Evolutionary conservation across 2,329 filamentous ascomycete genomes (phyloP).

Genomic region (Pestalotiopsis sp.): DNA sequence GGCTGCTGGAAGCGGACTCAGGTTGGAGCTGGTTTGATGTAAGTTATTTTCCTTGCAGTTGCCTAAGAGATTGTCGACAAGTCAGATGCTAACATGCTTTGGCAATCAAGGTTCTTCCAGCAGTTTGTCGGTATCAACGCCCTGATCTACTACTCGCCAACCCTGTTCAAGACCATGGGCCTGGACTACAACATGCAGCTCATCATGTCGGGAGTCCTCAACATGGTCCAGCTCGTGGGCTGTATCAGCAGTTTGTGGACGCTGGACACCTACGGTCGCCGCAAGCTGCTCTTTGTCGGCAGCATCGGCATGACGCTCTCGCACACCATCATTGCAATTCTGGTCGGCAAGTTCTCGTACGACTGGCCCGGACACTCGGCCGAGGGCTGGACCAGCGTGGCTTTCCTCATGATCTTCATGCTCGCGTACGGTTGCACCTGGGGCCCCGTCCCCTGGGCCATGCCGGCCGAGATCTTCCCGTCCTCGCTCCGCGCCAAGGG

Average conservation of each 20-base stretch:
- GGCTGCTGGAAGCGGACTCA: conserved; percentile 47
- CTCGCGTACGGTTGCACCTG: conserved; percentile 60
- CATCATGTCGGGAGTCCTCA: conserved; percentile 49
- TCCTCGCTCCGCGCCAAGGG: conserved; percentile 66
- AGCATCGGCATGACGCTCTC: conserved; percentile 46
- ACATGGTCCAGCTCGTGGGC: conserved; percentile 46
- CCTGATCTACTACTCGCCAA: conserved; percentile 49
- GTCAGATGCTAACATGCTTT: neutral
- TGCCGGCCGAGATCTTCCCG: conserved; percentile 63
- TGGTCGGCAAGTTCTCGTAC: conserved; percentile 54
- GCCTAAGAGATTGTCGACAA: conserved; percentile 46
- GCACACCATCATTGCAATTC: conserved; percentile 52
- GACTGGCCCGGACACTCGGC: conserved; percentile 52
- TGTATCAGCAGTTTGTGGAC: conserved; percentile 48
- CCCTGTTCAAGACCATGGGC: conserved; percentile 49
- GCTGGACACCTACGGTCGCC: conserved; percentile 49
- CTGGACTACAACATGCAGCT: conserved; percentile 45
- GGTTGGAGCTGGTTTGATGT: conserved; percentile 54
- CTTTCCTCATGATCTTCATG: conserved; percentile 61
- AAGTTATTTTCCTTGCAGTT: neutral
- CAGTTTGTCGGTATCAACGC: conserved; percentile 52
- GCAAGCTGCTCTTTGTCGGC: conserved; percentile 46
- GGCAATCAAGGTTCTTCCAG: neutral
- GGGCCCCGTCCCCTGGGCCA: conserved; percentile 53
- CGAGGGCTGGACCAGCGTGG: conserved; percentile 40